A percentile compares a stretch with the other conserved stretches of the same genome.
Evolutionary conservation across 208 protist species (phyloP).

Genomic region (Strigomonas culicis): DNA sequence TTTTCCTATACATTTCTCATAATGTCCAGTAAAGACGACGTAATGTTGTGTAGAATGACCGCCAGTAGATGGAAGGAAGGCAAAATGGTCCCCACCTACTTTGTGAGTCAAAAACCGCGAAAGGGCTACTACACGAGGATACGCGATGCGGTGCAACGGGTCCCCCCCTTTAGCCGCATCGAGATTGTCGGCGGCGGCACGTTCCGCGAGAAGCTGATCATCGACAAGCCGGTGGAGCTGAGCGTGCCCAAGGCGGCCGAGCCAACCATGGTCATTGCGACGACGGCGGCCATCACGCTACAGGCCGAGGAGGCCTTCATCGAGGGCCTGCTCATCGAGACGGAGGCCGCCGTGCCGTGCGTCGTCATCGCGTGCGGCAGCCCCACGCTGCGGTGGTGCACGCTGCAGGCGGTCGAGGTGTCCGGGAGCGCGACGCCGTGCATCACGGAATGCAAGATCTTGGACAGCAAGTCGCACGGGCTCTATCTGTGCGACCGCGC

Average conservation of each 20-base stretch:
- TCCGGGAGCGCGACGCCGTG: conserved; percentile 25
- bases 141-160: conserved; percentile 34
- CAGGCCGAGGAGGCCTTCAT: conserved; percentile 31
- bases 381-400: conserved; percentile 23
- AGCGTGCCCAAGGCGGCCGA: conserved; percentile 23
- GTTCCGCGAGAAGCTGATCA: conserved; percentile 32
- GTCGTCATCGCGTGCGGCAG: conserved; percentile 21
- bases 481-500: conserved; percentile 24
- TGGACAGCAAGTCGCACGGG: conserved; percentile 27
- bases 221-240: conserved; percentile 43
- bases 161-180: conserved; percentile 37
- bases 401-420: conserved; percentile 35
- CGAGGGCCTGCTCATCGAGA: conserved; percentile 26
- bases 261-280: conserved; percentile 18
- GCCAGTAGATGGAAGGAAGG: conserved; percentile 29
- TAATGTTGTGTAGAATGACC: conserved; percentile 42
- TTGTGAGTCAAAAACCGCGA: conserved; percentile 31
- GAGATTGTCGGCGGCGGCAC: conserved; percentile 36
- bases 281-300: conserved; percentile 20
- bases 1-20: neutral
- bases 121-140: conserved; percentile 32
- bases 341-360: conserved; percentile 20
- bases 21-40: conserved; percentile 15
- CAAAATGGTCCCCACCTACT: conserved; percentile 41
- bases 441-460: conserved; percentile 29